phyloP scores from a whole-genome alignment of 2,329 filamentous ascomycete genomes.

The Fusarium temperatum region DNA sequence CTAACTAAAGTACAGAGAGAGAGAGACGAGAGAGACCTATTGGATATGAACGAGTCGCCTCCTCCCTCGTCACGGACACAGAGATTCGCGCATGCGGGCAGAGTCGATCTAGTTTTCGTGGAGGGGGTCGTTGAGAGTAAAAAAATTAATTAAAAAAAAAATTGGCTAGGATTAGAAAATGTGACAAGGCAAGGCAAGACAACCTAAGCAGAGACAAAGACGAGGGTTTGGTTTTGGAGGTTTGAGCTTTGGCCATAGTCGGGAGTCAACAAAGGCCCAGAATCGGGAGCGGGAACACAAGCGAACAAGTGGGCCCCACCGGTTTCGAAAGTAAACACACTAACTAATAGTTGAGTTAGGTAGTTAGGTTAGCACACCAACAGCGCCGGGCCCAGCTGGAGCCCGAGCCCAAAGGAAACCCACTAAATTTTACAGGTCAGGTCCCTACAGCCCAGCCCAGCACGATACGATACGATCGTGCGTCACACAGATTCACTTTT shows the following conservation, averaged over 20 bases:
- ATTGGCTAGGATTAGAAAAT: slow-evolving; percentile 10
- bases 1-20: not conserved
- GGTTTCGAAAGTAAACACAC: slow-evolving; percentile 41
- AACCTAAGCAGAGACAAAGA: not conserved
- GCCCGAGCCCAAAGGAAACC: not conserved
- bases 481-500: slow-evolving; percentile 28
- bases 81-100: slow-evolving; percentile 31
- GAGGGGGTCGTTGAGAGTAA: not conserved
- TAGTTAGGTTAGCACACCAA: not conserved
- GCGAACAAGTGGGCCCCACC: slow-evolving; percentile 31
- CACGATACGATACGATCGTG: slow-evolving; percentile 9
- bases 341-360: not conserved
- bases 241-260: slow-evolving; percentile 21
- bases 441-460: not conserved
- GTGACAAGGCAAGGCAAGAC: slow-evolving; percentile 9
- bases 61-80: slow-evolving; percentile 35
- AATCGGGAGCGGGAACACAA: slow-evolving; percentile 27
- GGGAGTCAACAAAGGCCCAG: slow-evolving; percentile 26
- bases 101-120: slow-evolving; percentile 9
- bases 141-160: not conserved
- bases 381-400: not conserved
- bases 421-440: slow-evolving; percentile 2
- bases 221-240: slow-evolving; percentile 3
- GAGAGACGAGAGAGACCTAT: slow-evolving; percentile 14
- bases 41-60: slow-evolving; percentile 32